Percentiles rank a stretch among this genome's conserved stretches.
Conservation (phyloP, 108 stramenopile genomes). For the Cylindrotheca closterium region DNA sequence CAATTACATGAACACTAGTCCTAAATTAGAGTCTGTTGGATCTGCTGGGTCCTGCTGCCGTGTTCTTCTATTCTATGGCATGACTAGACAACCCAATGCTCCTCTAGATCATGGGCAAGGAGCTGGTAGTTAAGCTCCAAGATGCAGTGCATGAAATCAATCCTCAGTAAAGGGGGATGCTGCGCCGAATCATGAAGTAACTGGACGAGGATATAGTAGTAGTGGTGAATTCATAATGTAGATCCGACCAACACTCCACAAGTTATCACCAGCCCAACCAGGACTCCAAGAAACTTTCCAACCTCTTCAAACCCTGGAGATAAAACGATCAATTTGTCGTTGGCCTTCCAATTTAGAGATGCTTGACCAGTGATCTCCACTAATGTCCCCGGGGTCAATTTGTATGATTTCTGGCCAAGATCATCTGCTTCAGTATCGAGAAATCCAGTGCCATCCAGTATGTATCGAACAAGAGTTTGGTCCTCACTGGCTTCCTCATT, state of each 20-base stretch:
- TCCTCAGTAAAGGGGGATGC: no score
- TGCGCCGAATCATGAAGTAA: no score
- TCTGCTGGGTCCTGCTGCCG: no score
- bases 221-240: no score
- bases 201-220: no score
- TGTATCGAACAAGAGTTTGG: constrained; percentile 47
- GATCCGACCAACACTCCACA: constrained; percentile 47
- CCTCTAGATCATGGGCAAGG: no score
- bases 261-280: constrained; percentile 45
- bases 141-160: no score
- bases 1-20: no score
- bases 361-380: constrained; percentile 59
- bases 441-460: constrained; percentile 53
- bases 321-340: constrained; percentile 52
- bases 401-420: not conserved
- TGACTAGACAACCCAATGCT: no score
- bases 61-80: no score
- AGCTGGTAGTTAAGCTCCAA: no score
- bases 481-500: constrained; percentile 30
- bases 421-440: constrained; percentile 27
- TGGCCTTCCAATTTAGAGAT: constrained; percentile 46
- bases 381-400: constrained; percentile 46
- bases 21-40: no score
- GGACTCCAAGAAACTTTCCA: constrained; percentile 48
- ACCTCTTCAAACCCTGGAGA: constrained; percentile 66